Conservation (phyloP, 345 rosid species). For the Euclidium syriacum region DNA sequence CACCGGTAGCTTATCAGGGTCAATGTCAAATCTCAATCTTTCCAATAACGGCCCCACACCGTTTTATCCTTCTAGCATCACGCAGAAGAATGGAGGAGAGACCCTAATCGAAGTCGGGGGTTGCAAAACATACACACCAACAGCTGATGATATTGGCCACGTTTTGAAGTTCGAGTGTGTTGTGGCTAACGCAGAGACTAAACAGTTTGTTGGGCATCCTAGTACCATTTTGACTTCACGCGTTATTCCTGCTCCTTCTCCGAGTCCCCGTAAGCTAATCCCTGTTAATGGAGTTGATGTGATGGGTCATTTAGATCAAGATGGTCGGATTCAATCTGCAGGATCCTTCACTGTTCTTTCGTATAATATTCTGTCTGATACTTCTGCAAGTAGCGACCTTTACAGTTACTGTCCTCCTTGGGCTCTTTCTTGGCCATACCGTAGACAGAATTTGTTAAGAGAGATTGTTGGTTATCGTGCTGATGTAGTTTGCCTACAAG, state of each 20-base stretch:
- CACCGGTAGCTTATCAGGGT: conserved; percentile 53
- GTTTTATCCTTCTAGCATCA: conserved; percentile 61
- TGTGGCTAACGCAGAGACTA: conserved; percentile 74
- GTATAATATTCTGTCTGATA: conserved; percentile 86
- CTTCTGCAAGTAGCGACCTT: conserved; percentile 63
- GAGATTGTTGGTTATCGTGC: conserved; percentile 98
- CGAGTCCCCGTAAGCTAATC: conserved; percentile 81
- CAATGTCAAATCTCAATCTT: conserved; percentile 56
- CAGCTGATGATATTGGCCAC: conserved; percentile 86
- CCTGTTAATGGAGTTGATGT: conserved; percentile 66
- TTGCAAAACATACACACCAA: conserved; percentile 85
- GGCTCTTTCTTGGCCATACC: conserved; percentile 99
- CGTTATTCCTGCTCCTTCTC: conserved; percentile 96
- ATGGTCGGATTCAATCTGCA: conserved; percentile 61
- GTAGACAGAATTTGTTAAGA: conserved; percentile 85
- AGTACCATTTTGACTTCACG: conserved; percentile 74
- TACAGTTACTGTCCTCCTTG: conserved; percentile 97
- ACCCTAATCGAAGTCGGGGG: conserved; percentile 88
- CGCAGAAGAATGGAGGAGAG: conserved; percentile 76
- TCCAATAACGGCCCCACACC: conserved; percentile 65
- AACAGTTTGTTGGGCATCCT: conserved; percentile 55
- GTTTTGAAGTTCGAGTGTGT: conserved; percentile 93
- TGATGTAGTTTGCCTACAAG: conserved; percentile 95
- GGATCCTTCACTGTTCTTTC: conserved; percentile 95
- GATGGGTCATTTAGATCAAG: conserved; percentile 70